Evolutionary conservation across 805 yeast genomes (phyloP).

Genomic region (Barnettozyma californica): DNA sequence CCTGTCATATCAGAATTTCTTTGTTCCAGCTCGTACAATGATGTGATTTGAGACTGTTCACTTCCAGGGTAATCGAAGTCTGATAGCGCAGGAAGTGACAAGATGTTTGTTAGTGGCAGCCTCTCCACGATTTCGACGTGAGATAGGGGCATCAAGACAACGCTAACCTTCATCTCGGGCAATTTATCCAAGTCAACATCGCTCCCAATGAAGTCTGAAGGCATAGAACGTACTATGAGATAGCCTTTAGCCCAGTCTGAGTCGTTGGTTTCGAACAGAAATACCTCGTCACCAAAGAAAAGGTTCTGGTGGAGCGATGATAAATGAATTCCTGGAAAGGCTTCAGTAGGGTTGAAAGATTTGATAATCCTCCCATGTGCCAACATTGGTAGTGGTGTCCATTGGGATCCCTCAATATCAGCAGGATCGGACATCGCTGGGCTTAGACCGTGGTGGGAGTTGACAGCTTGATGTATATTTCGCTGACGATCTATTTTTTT

Average conservation of each 20-base stretch:
- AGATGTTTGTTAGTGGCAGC: conserved; percentile 34
- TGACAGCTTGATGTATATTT: not conserved
- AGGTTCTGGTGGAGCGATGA: conserved; percentile 43
- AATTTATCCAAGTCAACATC: conserved; percentile 53
- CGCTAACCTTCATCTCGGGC: conserved; percentile 48
- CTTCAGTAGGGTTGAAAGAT: conserved; percentile 43
- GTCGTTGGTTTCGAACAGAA: conserved; percentile 57
- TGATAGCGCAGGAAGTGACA: conserved; percentile 26
- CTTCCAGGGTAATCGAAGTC: conserved; percentile 21
- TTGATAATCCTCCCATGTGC: conserved; percentile 39
- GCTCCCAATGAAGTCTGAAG: conserved; percentile 62
- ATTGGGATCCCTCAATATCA: conserved; percentile 18
- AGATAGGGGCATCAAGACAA: conserved; percentile 58
- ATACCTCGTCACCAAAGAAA: conserved; percentile 75
- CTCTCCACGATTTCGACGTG: conserved; percentile 43
- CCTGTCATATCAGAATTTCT: not conserved
- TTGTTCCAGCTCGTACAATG: not conserved
- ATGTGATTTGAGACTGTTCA: not conserved
- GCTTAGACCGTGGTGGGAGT: no score
- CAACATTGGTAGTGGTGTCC: conserved; percentile 46
- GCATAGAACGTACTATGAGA: conserved; percentile 59
- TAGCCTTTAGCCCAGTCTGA: conserved; percentile 80
- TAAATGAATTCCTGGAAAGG: conserved; percentile 29
- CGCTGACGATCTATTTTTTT: not conserved
- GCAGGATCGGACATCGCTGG: not conserved